Evolutionary conservation across 441 rosid genomes (phyloP).

Genomic region (Kokia cookei): DNA sequence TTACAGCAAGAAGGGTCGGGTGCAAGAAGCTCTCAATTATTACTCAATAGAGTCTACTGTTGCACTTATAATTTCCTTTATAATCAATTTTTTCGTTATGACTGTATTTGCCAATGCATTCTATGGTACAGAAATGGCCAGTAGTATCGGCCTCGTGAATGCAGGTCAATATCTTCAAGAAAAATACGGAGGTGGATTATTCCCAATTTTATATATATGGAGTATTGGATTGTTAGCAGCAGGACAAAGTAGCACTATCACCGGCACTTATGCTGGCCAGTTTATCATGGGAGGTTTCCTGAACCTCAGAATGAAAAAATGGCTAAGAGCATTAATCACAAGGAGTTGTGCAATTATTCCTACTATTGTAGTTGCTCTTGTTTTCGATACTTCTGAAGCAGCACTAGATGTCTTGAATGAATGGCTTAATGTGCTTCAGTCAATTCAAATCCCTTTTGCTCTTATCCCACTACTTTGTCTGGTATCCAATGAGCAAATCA

Average conservation of each 20-base stretch:
- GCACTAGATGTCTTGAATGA: constrained; percentile 70
- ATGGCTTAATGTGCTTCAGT: constrained; percentile 89
- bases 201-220: constrained; percentile 90
- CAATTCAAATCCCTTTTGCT: constrained; percentile 86
- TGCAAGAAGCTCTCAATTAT: constrained; percentile 83
- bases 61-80: constrained; percentile 68
- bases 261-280: constrained; percentile 92
- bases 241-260: constrained; percentile 93
- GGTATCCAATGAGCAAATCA: constrained; percentile 73
- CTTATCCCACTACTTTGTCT: constrained; percentile 72
- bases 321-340: constrained; percentile 89
- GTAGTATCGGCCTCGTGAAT: constrained; percentile 67
- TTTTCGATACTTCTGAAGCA: constrained; percentile 61
- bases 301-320: constrained; percentile 69
- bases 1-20: constrained; percentile 48
- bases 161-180: constrained; percentile 85
- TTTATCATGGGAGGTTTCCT: constrained; percentile 96
- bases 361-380: constrained; percentile 67
- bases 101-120: constrained; percentile 85
- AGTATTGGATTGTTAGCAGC: constrained; percentile 82
- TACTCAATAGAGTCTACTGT: constrained; percentile 69
- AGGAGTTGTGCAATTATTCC: constrained; percentile 84
- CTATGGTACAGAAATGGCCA: constrained; percentile 70
- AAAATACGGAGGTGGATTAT: constrained; percentile 68
- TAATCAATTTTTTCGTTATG: constrained; percentile 79